Conservation (phyloP, 2,329 filamentous ascomycete genomes). For the Penicillium sp. region DNA sequence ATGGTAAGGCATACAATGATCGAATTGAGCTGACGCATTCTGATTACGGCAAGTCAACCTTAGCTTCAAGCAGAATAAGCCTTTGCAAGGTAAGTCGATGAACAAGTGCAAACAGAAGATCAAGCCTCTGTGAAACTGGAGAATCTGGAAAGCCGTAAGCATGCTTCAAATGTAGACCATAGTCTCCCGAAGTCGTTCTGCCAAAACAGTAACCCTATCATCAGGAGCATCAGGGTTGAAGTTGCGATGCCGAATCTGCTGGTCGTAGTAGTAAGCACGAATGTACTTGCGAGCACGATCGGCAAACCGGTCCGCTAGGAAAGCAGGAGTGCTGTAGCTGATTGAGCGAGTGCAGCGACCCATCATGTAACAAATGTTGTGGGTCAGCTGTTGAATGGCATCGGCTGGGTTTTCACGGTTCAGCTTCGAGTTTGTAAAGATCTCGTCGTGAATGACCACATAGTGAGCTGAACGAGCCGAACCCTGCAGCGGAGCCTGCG, state of each 20-base stretch:
- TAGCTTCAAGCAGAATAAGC: neutral
- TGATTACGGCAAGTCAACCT: neutral
- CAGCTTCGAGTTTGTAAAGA: slow-evolving; percentile 51
- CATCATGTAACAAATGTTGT: slow-evolving; percentile 34
- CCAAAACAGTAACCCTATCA: neutral
- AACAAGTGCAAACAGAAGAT: neutral
- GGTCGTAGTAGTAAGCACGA: slow-evolving; percentile 14
- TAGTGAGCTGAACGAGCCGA: slow-evolving; percentile 84
- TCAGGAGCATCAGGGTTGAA: neutral
- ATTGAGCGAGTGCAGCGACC: slow-evolving; percentile 31
- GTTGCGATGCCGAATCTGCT: neutral
- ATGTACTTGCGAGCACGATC: slow-evolving; percentile 29
- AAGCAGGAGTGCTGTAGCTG: slow-evolving; percentile 31
- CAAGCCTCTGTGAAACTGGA: neutral
- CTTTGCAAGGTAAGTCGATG: neutral
- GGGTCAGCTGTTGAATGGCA: slow-evolving; percentile 23
- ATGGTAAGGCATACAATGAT: neutral
- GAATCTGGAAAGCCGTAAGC: neutral
- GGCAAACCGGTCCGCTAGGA: slow-evolving; percentile 30
- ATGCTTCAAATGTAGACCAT: slow-evolving; percentile 25
- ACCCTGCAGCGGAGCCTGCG: slow-evolving; percentile 76
- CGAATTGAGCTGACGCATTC: neutral
- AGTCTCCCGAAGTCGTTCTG: neutral
- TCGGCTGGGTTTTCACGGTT: slow-evolving; percentile 16
- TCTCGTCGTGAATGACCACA: slow-evolving; percentile 68